Evolutionary conservation across 176 grass and related monocot species (phyloP).

Genomic region (Poa annua): DNA sequence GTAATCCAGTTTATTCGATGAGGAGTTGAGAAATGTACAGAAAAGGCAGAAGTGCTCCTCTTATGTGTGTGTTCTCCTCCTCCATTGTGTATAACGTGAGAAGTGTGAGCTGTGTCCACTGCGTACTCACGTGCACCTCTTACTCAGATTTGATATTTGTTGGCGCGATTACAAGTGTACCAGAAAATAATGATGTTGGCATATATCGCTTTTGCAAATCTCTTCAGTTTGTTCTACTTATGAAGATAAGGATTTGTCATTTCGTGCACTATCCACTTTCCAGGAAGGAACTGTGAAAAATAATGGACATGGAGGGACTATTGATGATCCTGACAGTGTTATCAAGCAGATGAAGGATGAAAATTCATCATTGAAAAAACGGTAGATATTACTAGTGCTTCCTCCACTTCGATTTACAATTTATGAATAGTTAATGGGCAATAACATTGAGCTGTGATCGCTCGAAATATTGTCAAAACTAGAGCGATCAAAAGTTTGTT

Average conservation of each 20-base stretch:
- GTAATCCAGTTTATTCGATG: no score
- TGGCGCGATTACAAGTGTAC: not conserved
- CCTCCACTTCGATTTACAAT: constrained; percentile 10
- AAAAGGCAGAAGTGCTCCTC: no score
- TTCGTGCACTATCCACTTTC: constrained; percentile 26
- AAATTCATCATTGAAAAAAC: constrained; percentile 69
- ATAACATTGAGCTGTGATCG: not conserved
- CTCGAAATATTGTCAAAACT: not conserved
- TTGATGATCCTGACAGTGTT: constrained; percentile 42
- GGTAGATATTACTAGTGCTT: constrained; percentile 44
- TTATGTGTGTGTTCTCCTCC: no score
- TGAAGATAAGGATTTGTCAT: not conserved
- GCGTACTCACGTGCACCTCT: not conserved
- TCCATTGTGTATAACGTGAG: not conserved
- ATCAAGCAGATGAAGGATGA: constrained; percentile 67
- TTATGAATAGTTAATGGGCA: constrained; percentile 4
- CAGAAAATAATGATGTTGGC: not conserved
- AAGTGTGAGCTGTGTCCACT: not conserved
- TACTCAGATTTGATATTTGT: constrained; percentile 2
- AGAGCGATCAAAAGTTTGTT: not conserved
- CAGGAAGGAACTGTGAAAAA: constrained; percentile 48
- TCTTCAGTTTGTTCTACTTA: not conserved
- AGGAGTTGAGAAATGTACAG: no score
- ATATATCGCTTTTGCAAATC: not conserved
- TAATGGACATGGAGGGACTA: constrained; percentile 31